phyloP scores from a whole-genome alignment of 1,139 yeast genomes.

The Lodderomyces metapsilosis region DNA sequence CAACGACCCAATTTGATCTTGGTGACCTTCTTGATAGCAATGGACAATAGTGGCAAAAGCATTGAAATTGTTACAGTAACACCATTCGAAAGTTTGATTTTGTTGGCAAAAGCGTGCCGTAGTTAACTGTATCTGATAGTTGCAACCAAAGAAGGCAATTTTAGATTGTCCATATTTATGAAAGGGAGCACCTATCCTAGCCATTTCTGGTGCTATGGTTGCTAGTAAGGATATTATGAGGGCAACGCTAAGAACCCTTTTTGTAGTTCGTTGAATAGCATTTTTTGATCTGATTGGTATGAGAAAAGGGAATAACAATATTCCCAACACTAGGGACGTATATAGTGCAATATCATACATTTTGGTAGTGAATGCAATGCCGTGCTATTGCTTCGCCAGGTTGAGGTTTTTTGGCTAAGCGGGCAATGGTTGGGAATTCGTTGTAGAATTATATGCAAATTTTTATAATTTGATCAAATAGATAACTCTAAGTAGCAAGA shows the following conservation, averaged over 20 bases:
- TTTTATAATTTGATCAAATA: constrained; percentile 1
- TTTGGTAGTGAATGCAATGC: background rate
- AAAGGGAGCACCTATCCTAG: constrained; percentile 37
- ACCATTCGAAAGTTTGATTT: constrained; percentile 15
- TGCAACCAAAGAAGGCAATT: constrained; percentile 35
- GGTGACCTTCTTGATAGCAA: constrained; percentile 30
- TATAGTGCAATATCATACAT: constrained; percentile 23
- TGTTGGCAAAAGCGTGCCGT: constrained; percentile 26
- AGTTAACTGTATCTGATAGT: constrained; percentile 22
- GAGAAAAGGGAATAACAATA: constrained; percentile 20
- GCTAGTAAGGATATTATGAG: constrained; percentile 22
- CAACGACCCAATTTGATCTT: constrained; percentile 24
- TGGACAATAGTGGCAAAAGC: constrained; percentile 44
- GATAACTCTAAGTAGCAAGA: background rate
- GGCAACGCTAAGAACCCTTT: constrained; percentile 16
- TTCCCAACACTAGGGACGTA: constrained; percentile 17
- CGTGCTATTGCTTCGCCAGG: background rate
- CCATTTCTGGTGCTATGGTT: constrained; percentile 31
- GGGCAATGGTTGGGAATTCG: too few relatives aligned
- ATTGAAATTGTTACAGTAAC: constrained; percentile 30
- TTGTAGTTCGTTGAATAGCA: constrained; percentile 12
- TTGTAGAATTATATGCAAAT: too few relatives aligned
- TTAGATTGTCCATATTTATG: constrained; percentile 26
- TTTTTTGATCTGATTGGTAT: constrained; percentile 18
- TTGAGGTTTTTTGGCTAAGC: background rate